Evolutionary conservation across 192 early-diverging fungal species (phyloP).

Genomic region (Phycomyces nitens): DNA sequence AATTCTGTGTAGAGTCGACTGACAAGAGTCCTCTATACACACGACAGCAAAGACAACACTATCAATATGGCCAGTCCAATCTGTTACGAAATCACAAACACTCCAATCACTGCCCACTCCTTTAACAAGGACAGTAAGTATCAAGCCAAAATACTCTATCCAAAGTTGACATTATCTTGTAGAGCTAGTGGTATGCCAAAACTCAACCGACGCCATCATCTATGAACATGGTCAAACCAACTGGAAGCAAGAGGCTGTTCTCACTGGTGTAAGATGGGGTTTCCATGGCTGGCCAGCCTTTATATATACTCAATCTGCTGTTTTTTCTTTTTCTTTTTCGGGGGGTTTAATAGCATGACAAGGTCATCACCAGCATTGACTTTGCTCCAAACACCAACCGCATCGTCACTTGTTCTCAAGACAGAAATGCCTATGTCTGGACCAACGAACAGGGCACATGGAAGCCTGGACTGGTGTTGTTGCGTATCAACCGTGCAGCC

Average conservation of each 20-base stretch:
- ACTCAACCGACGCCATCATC: constrained; percentile 88
- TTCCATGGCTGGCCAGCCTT: too few relatives aligned
- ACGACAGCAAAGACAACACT: too few relatives aligned
- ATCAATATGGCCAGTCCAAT: constrained; percentile 49
- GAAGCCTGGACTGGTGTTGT: constrained; percentile 88
- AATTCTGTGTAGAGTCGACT: constrained; percentile 40
- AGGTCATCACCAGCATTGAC: constrained; percentile 92
- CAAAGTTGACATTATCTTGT: constrained; percentile 10
- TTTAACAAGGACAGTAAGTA: constrained; percentile 82
- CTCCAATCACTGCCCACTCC: constrained; percentile 88
- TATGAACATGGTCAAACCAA: constrained; percentile 57
- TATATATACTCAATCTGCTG: constrained; percentile 4
- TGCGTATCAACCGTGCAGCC: constrained; percentile 95
- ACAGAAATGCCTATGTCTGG: constrained; percentile 99
- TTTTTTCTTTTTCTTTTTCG: background rate
- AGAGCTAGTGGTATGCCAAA: constrained; percentile 91
- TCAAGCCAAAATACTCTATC: background rate
- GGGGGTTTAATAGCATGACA: constrained; percentile 70
- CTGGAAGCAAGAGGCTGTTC: constrained; percentile 66
- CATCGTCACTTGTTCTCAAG: constrained; percentile 96
- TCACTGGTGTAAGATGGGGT: constrained; percentile 74
- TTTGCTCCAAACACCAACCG: constrained; percentile 94
- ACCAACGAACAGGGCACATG: constrained; percentile 67
- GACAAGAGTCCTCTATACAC: constrained; percentile 50
- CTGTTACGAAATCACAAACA: constrained; percentile 58